Evolutionary conservation across 2,329 filamentous ascomycete species (phyloP), one percentile per base, ranked within the genome.

Genomic region (Arachnopeziza araneosa): DNA sequence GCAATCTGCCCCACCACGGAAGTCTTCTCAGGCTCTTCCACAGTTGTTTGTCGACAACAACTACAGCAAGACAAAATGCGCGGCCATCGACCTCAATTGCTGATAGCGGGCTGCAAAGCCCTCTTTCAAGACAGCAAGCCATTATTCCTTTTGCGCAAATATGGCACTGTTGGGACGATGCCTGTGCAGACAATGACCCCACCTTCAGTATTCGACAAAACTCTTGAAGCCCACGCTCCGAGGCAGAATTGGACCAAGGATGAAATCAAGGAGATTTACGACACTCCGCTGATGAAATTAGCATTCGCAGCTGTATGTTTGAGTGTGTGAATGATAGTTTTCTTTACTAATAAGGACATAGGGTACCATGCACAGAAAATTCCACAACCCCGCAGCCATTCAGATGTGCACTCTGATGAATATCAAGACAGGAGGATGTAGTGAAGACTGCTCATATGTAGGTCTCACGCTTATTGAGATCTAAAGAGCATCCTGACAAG

Each of bases 321-420:
- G 9, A 36, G 14, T 19, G 12, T 5, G 10, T 30, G 26, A 14
- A 19, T 19, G n/a, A 50, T 17, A 17, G n/a, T 24, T 17, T 36
- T 5, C 30, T 51, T 24, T 54, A 52, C 48, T 49, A 36, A 54
- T 24, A 3, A 49, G 52, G 62, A 53, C 51, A n/a, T 66, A 95
- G 91, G 86, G 84, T 66, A 83, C 81, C 44, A 78, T 96, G 60
- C 92, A 96, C 75, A 87, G 91, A 52, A 87, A 88, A 68, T 96
- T 96, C 78, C 92, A 96, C 76, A 83, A 90, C 70, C 90, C 92
- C 7, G 81, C 86, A 53, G 87, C 90, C 26, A 90, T 96, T 64
- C 92, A 96, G 75, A 88, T 96, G 76, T 96, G 92, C 78, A 96
- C 92, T 0, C 80, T 96, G 60, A 96, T 96, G 90, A 96, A 96